These are phyloP conservation scores for Durio zibethinus DNA, from an alignment of 345 rosid species.

Conservation along the genomic window DNA sequence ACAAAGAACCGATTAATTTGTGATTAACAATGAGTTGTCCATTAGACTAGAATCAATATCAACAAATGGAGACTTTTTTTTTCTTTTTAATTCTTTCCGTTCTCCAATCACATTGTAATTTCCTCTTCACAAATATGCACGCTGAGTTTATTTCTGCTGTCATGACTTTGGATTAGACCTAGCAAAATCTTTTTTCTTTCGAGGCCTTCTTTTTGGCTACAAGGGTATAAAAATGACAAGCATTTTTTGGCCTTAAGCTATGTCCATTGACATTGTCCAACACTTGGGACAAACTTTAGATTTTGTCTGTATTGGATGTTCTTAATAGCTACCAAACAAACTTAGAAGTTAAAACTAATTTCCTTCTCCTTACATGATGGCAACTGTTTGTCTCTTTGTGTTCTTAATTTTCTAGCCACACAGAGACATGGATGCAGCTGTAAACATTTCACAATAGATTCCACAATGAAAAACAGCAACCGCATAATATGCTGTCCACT, in stretches of 20 bases:
- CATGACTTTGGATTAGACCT: neutral
- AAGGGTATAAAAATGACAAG: neutral
- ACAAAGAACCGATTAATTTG: neutral
- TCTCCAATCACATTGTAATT: neutral
- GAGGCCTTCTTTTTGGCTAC: neutral
- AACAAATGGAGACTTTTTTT: neutral
- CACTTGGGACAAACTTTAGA: neutral
- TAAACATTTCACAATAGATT: neutral
- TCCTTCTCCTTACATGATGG: neutral
- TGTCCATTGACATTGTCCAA: no score
- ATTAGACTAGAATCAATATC: neutral
- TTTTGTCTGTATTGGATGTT: neutral
- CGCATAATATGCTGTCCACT: no score
- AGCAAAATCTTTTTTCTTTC: neutral
- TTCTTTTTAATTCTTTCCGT: neutral
- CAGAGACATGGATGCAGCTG: neutral
- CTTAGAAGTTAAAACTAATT: no score
- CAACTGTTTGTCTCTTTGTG: neutral
- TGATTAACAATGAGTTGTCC: neutral
- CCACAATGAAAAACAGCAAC: no score
- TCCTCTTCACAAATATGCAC: neutral
- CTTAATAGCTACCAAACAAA: slow-evolving; percentile 1
- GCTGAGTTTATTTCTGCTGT: neutral
- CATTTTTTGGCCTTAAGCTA: neutral
- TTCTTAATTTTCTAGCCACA: neutral